Conservation (phyloP, 202 grass and related monocot genomes). For the Zoysia matrella region DNA sequence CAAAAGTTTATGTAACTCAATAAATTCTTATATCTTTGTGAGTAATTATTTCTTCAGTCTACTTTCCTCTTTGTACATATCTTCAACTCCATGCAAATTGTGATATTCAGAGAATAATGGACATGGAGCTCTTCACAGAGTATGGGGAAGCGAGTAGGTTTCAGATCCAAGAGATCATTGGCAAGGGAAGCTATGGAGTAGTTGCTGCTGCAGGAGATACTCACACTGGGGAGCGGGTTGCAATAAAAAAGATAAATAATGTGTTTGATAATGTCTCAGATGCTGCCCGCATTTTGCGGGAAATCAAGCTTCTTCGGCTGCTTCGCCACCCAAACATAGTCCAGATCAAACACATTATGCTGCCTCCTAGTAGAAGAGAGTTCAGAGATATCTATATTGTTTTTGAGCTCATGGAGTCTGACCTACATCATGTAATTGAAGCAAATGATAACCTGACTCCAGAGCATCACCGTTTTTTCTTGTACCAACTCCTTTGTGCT, state of each 20-base stretch:
- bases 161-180: neutral
- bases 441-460: no score
- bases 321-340: constrained; percentile 86
- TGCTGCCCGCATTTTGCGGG: constrained; percentile 75
- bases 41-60: constrained; percentile 16
- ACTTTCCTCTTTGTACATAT: constrained; percentile 17
- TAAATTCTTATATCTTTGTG: constrained; percentile 19
- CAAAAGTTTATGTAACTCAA: constrained; percentile 17
- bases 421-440: no score
- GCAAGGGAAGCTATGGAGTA: constrained; percentile 88
- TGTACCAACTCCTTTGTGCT: constrained; percentile 84
- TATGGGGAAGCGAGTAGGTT: constrained; percentile 84
- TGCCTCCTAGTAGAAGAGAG: constrained; percentile 82
- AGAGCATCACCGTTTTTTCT: no score
- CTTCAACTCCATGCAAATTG: constrained; percentile 20
- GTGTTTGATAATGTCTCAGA: constrained; percentile 92
- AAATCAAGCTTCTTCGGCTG: constrained; percentile 89
- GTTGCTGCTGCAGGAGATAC: constrained; percentile 73
- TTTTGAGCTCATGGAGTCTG: no score
- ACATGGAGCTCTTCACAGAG: constrained; percentile 89
- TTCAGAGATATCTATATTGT: constrained; percentile 32
- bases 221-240: constrained; percentile 78
- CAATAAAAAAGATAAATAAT: constrained; percentile 97
- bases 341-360: constrained; percentile 90
- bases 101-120: constrained; percentile 60